Evolutionary conservation across 805 yeast genomes (phyloP).

Genomic region (Ogataea thermomethanolica): DNA sequence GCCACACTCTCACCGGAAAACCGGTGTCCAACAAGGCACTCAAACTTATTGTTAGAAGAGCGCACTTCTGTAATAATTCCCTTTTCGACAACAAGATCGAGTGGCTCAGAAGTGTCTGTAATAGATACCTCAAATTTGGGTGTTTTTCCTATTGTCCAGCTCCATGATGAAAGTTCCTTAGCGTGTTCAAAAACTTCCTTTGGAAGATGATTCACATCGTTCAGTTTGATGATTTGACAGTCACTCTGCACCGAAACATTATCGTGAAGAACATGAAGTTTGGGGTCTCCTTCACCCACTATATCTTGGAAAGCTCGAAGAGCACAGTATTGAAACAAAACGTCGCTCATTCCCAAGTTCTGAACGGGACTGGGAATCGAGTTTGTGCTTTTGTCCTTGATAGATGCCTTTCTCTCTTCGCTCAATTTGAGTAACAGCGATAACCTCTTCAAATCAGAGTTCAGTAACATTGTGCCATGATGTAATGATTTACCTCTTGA

Average conservation of each 20-base stretch:
- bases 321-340: slow-evolving; percentile 46
- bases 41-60: slow-evolving; percentile 15
- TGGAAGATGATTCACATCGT: slow-evolving; percentile 27
- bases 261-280: slow-evolving; percentile 7
- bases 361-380: slow-evolving; percentile 81
- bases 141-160: slow-evolving; percentile 74
- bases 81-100: slow-evolving; percentile 47
- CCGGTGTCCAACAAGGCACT: slow-evolving; percentile 11
- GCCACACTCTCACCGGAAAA: slow-evolving; percentile 22
- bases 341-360: slow-evolving; percentile 50
- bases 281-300: slow-evolving; percentile 13
- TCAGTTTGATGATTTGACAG: slow-evolving; percentile 26
- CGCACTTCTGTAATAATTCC: slow-evolving; percentile 33
- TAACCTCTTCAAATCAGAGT: slow-evolving; percentile 58
- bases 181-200: slow-evolving; percentile 40
- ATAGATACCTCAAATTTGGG: slow-evolving; percentile 66
- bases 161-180: slow-evolving; percentile 50
- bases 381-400: slow-evolving; percentile 43
- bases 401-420: slow-evolving; percentile 14
- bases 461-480: slow-evolving; percentile 91
- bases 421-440: slow-evolving; percentile 49
- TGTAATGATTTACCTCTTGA: slow-evolving; percentile 82
- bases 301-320: slow-evolving; percentile 37
- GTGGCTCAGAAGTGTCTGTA: slow-evolving; percentile 27
- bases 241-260: slow-evolving; percentile 13